These are phyloP conservation scores for Davidsoniella virescens DNA, from an alignment of 2,329 filamentous ascomycete genomes.

Conservation along the genomic window DNA sequence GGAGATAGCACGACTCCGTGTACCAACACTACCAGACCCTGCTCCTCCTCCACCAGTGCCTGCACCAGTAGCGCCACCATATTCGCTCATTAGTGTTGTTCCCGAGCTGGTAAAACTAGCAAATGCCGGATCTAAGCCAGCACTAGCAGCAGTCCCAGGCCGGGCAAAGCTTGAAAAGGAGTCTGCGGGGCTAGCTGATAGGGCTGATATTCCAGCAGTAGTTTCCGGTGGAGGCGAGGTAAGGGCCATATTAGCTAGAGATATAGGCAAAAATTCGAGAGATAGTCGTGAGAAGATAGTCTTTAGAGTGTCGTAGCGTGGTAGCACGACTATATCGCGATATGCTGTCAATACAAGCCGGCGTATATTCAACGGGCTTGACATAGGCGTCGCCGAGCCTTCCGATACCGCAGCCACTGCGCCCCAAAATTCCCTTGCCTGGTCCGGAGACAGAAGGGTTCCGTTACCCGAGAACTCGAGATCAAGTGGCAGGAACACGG, in stretches of 20 bases:
- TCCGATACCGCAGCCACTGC: conserved; percentile 28
- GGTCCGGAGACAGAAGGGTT: conserved; percentile 56
- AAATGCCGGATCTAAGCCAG: conserved; percentile 42
- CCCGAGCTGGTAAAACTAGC: conserved; percentile 60
- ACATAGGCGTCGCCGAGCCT: conserved; percentile 4
- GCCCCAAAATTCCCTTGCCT: conserved; percentile 84
- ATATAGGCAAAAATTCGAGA: conserved; percentile 55
- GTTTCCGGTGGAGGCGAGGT: conserved; percentile 36
- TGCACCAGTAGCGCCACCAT: conserved; percentile 20
- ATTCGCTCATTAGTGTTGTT: conserved; percentile 59
- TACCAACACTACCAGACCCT: neutral
- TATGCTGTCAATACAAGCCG: conserved; percentile 76
- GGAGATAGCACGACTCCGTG: conserved; percentile 63
- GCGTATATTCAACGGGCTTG: conserved; percentile 46
- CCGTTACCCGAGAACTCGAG: conserved; percentile 82
- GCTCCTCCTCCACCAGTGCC: neutral
- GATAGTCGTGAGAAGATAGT: conserved; percentile 78
- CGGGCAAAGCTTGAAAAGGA: conserved; percentile 32
- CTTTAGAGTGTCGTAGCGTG: conserved; percentile 76
- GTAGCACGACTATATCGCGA: conserved; percentile 75
- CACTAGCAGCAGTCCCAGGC: conserved; percentile 56
- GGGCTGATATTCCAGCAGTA: conserved; percentile 15
- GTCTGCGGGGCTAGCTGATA: conserved; percentile 36
- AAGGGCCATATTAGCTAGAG: conserved; percentile 34
- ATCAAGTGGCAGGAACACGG: conserved; percentile 84